A percentile compares a stretch with the other conserved stretches of the same genome.
Evolutionary conservation across 2,329 filamentous ascomycete species (phyloP).

Genomic region (Fusarium sterilihyphosum): DNA sequence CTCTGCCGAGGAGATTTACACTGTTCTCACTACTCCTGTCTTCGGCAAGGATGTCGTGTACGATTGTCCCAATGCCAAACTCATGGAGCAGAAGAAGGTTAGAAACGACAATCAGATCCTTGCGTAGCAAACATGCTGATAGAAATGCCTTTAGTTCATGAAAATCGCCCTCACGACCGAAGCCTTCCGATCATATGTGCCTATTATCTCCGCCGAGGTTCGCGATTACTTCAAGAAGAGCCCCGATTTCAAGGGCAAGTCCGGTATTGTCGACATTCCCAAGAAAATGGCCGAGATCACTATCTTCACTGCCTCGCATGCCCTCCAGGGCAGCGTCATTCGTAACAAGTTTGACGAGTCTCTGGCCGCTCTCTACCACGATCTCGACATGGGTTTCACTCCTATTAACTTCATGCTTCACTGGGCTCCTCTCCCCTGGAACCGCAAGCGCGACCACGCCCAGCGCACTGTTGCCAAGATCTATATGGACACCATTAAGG

Average conservation of each 20-base stretch:
- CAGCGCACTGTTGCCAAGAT: slow-evolving; percentile 83
- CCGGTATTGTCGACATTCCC: slow-evolving; percentile 76
- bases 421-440: slow-evolving; percentile 90
- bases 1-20: slow-evolving; percentile 91
- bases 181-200: slow-evolving; percentile 79
- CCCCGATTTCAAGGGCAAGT: slow-evolving; percentile 72
- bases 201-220: slow-evolving; percentile 80
- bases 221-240: slow-evolving; percentile 76
- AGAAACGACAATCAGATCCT: slow-evolving; percentile 19
- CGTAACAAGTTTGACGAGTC: slow-evolving; percentile 81
- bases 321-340: slow-evolving; percentile 85
- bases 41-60: slow-evolving; percentile 91
- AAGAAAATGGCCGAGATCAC: slow-evolving; percentile 86
- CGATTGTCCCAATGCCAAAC: slow-evolving; percentile 88
- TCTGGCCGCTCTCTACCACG: slow-evolving; percentile 85
- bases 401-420: slow-evolving; percentile 91
- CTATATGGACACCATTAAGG: slow-evolving; percentile 83
- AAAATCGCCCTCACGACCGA: slow-evolving; percentile 82
- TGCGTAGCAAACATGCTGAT: slow-evolving; percentile 23
- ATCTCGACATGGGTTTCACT: slow-evolving; percentile 89
- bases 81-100: slow-evolving; percentile 97
- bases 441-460: slow-evolving; percentile 81
- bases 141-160: slow-evolving; percentile 68
- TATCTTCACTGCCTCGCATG: slow-evolving; percentile 88
- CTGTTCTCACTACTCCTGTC: slow-evolving; percentile 74